Evolutionary conservation across 78 protist genomes (phyloP).

Genomic region (Tieghemostelium lacteum): DNA sequence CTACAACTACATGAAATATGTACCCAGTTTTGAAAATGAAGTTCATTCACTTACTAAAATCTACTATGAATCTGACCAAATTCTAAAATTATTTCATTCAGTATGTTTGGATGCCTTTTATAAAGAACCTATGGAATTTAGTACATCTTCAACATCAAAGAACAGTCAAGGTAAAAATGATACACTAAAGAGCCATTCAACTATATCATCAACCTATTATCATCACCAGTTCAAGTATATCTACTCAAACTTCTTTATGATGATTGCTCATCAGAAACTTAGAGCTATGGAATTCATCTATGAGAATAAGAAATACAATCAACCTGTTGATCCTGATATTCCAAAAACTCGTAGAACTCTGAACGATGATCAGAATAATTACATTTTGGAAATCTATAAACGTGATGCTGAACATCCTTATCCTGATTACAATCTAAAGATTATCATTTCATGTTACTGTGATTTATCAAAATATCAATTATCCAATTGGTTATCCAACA

Average conservation of each 20-base stretch:
- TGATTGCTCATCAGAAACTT: conserved; percentile 10
- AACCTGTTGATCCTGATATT: not conserved
- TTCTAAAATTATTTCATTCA: not conserved
- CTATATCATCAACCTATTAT: not conserved
- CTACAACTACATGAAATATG: too few relatives aligned
- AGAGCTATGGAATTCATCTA: conserved; percentile 30
- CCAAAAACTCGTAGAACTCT: conserved; percentile 25
- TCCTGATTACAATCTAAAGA: conserved; percentile 37
- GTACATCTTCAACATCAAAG: too few relatives aligned
- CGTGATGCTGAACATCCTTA: conserved; percentile 21
- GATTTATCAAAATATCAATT: conserved; percentile 49
- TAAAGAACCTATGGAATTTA: not conserved
- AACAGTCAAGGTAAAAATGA: too few relatives aligned
- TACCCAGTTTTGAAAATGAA: not conserved
- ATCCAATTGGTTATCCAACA: conserved; percentile 21
- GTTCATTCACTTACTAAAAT: not conserved
- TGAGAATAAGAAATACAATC: not conserved
- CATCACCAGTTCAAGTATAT: not conserved
- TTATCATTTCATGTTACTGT: conserved; percentile 1
- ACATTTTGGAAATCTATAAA: not conserved
- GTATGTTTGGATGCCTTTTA: not conserved
- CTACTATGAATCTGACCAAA: not conserved
- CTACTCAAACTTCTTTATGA: not conserved
- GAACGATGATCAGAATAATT: conserved; percentile 1
- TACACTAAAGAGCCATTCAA: not conserved